Conservation (phyloP, 139 green algal genomes). For the Coccomyxa sp. region DNA sequence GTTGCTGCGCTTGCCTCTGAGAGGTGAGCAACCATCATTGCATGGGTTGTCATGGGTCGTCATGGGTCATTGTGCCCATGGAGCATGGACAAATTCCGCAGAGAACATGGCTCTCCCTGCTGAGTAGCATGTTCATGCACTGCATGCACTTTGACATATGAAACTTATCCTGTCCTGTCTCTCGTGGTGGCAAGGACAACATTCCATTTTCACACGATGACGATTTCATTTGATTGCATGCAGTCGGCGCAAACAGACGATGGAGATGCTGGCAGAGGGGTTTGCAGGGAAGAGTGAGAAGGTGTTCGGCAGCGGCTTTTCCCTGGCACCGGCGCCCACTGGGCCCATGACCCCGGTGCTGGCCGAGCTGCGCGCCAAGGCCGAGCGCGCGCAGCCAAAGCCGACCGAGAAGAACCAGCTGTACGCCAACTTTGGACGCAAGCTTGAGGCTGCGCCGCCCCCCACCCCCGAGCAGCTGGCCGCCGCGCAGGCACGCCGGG, state of each 20-base stretch:
- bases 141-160: no score
- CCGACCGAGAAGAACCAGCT: slow-evolving; percentile 8
- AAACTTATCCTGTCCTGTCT: no score
- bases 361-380: slow-evolving; percentile 1
- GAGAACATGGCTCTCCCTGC: no score
- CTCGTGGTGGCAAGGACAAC: no score
- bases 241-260: slow-evolving; percentile 9
- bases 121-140: no score
- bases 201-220: no score
- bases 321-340: neutral
- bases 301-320: slow-evolving; percentile 1
- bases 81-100: neutral
- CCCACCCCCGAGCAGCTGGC: neutral
- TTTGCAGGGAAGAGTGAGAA: neutral
- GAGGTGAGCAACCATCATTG: slow-evolving; percentile 9
- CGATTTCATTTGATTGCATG: neutral
- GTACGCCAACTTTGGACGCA: slow-evolving; percentile 9
- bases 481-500: neutral
- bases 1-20: slow-evolving; percentile 21
- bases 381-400: slow-evolving; percentile 25
- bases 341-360: neutral
- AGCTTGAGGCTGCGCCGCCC: neutral
- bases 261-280: slow-evolving; percentile 16
- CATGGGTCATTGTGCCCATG: neutral
- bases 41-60: neutral